Percentiles rank a stretch among this genome's conserved stretches.
These are phyloP conservation scores for Pseudogymnoascus sp. DNA, from an alignment of 2,329 filamentous ascomycete species.

Conservation along the genomic window DNA sequence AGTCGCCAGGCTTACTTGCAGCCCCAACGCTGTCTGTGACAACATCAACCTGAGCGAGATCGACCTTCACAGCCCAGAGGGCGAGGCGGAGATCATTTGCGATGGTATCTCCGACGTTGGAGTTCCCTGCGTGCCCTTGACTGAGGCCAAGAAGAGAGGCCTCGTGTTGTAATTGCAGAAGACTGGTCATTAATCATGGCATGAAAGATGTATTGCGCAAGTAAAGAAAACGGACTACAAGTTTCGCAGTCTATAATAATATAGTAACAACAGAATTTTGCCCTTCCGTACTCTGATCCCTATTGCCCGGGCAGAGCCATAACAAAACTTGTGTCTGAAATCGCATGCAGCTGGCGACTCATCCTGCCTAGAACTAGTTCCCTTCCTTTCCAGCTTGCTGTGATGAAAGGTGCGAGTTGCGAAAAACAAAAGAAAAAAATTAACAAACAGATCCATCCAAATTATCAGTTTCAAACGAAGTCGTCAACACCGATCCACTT, in stretches of 20 bases:
- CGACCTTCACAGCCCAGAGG: constrained; percentile 42
- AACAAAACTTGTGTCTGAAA: not conserved
- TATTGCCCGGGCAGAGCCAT: not conserved
- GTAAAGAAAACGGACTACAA: not conserved
- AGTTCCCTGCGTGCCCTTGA: not conserved
- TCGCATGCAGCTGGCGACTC: not conserved
- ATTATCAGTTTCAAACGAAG: not conserved
- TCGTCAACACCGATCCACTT: not conserved
- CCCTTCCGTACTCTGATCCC: not conserved
- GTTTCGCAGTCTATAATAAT: constrained; percentile 4
- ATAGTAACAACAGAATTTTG: constrained; percentile 1
- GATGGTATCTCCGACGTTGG: constrained; percentile 32
- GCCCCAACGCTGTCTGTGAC: constrained; percentile 46
- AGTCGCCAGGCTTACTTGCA: constrained; percentile 47
- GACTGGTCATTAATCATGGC: not conserved
- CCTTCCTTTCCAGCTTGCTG: not conserved
- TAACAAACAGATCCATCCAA: no score
- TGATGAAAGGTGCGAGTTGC: not conserved
- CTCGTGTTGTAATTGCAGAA: not conserved
- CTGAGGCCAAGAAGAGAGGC: not conserved
- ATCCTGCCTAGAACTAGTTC: not conserved
- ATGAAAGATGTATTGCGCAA: constrained; percentile 2
- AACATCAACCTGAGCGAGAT: constrained; percentile 48
- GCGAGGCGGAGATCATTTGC: constrained; percentile 37
- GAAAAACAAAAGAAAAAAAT: not conserved